Evolutionary conservation across 2,329 filamentous ascomycete genomes (phyloP).

Genomic region (Cadophora sp.): DNA sequence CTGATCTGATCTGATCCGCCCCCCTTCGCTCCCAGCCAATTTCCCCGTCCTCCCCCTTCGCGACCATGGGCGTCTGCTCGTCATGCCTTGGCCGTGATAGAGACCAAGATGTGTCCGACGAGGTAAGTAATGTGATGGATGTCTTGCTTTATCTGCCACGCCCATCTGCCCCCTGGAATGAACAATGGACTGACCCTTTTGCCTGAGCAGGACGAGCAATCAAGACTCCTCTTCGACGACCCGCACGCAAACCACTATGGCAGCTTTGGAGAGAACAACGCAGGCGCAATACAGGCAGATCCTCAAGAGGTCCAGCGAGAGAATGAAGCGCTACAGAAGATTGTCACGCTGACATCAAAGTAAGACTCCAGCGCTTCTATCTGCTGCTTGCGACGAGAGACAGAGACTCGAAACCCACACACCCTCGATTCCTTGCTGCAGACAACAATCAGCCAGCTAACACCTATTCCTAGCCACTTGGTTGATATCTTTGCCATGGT

Average conservation of each 20-base stretch:
- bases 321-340: conserved; percentile 67
- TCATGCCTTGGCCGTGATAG: conserved; percentile 64
- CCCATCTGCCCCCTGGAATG: neutral
- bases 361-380: conserved; percentile 48
- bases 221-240: conserved; percentile 66
- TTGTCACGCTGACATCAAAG: conserved; percentile 70
- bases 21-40: conserved; percentile 19
- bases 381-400: conserved; percentile 17
- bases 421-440: conserved; percentile 24
- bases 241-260: conserved; percentile 65
- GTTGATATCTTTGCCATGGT: conserved; percentile 72
- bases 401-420: conserved; percentile 24
- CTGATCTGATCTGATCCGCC: conserved; percentile 16
- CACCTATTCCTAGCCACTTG: conserved; percentile 59
- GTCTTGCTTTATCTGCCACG: neutral
- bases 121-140: conserved; percentile 50
- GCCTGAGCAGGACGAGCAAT: conserved; percentile 45
- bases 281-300: conserved; percentile 60
- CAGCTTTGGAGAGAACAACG: conserved; percentile 64
- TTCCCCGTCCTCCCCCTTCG: conserved; percentile 14
- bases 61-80: conserved; percentile 64
- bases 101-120: conserved; percentile 57
- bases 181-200: conserved; percentile 23
- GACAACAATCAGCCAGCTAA: conserved; percentile 29
- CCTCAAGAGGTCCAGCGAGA: conserved; percentile 68